Percentiles rank a stretch among this genome's conserved stretches.
Conservation (phyloP, 805 yeast genomes). For the Candida michaelii region DNA sequence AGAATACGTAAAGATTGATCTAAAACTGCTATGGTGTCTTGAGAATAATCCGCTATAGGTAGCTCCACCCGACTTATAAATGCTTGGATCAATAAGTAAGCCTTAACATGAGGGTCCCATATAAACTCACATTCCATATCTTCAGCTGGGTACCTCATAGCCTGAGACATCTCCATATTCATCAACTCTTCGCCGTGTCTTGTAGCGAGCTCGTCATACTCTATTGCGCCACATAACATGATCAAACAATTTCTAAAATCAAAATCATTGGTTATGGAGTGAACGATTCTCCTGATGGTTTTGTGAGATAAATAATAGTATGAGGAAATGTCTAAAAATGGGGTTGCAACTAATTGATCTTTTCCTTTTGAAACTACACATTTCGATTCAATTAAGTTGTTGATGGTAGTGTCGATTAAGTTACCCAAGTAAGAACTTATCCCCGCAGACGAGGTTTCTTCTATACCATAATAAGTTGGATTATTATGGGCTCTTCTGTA, state of each 20-base stretch:
- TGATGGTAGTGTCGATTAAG: conserved; percentile 68
- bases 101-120: conserved; percentile 87
- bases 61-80: conserved; percentile 68
- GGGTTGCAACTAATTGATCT: conserved; percentile 62
- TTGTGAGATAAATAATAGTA: conserved; percentile 91
- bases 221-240: conserved; percentile 62
- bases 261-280: conserved; percentile 46
- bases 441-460: conserved; percentile 56
- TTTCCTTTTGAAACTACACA: conserved; percentile 58
- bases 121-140: conserved; percentile 60
- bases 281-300: conserved; percentile 71
- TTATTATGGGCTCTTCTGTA: conserved; percentile 74
- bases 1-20: conserved; percentile 93
- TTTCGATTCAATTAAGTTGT: conserved; percentile 65
- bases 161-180: conserved; percentile 79
- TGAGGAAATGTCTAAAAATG: conserved; percentile 80
- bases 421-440: conserved; percentile 57
- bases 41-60: conserved; percentile 93
- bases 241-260: conserved; percentile 63
- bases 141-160: conserved; percentile 62
- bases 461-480: conserved; percentile 75
- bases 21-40: conserved; percentile 87
- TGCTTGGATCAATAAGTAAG: conserved; percentile 71
- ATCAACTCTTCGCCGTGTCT: conserved; percentile 89
- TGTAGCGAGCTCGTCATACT: conserved; percentile 85